Base-by-base conservation (phyloP, 148 eudicot species). In the Hydrangea macrophylla region DNA sequence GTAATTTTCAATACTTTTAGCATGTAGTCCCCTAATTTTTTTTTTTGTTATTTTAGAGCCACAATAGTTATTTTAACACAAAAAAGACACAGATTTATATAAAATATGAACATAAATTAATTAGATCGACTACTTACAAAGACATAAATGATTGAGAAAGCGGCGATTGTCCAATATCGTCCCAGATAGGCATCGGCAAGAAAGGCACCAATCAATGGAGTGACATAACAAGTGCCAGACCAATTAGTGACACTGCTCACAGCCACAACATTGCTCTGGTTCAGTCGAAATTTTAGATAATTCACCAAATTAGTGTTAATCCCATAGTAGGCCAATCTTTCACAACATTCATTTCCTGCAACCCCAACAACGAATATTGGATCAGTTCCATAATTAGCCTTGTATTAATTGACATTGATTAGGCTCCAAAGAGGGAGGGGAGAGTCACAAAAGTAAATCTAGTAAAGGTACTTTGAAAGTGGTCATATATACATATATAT, bases 311-410 rank as follows among this genome's bases (percentile, higher is more conserved):
- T 89, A 37, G 91, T 79, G 60, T 86, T 83, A 82, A 89, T 89
- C 60, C 95, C 95, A 63, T 89, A 89, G 84, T 82, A 89, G 13
- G 95, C 95, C 79, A 86, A 76, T 66, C 95, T 82, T 77, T 89
- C 95, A 60, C 95, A 89, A 58, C 86, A 78, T 79, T 87, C 92
- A 44, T 83, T 84, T 28, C 84, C 91, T 86, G 82, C 22, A 20
- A 58, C 17, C n/a, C n/a, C n/a, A n/a, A n/a, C n/a, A n/a, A n/a
- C n/a, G n/a, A n/a, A n/a, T n/a, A n/a, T n/a, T n/a, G n/a, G n/a
- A n/a, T n/a, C n/a, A n/a, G n/a, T n/a, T n/a, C n/a, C n/a, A n/a
- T n/a, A n/a, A n/a, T n/a, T n/a, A n/a, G n/a, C n/a, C n/a, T n/a
- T n/a, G n/a, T n/a, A n/a, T n/a, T n/a, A n/a, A n/a, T n/a, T n/a